Conservation (phyloP, 1,284 basidiomycete genomes). For the Ustilago shanxiensis region DNA sequence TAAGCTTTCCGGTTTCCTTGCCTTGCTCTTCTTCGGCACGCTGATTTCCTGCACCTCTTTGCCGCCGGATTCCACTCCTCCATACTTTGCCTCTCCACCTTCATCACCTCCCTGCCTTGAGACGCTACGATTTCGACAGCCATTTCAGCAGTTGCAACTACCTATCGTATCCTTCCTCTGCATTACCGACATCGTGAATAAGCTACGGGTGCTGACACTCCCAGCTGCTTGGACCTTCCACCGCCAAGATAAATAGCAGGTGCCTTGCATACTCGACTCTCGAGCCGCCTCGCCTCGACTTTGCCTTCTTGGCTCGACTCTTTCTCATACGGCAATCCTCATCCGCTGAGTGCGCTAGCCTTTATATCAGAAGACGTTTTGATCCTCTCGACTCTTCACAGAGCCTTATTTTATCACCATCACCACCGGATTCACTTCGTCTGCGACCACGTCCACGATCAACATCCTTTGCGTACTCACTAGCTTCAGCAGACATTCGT, state of each 20-base stretch:
- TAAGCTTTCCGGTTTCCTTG: too few species aligned
- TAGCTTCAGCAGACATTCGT: neutral
- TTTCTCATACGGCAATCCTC: neutral
- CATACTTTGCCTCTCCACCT: neutral
- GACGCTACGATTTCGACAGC: neutral
- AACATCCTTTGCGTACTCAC: too few species aligned
- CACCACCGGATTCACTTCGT: neutral
- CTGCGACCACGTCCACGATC: neutral
- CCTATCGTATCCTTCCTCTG: neutral
- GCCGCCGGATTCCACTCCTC: neutral
- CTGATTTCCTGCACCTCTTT: neutral
- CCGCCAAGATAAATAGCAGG: neutral
- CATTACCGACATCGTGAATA: neutral
- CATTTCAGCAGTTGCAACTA: neutral
- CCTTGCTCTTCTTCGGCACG: neutral
- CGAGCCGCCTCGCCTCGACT: neutral
- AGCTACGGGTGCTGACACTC: neutral
- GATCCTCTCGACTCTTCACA: too few species aligned
- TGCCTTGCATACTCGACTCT: neutral
- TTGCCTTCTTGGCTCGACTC: conserved; percentile 2
- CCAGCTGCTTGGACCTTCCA: neutral
- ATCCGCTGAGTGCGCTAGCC: neutral
- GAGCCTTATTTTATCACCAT: too few species aligned
- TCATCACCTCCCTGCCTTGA: neutral
- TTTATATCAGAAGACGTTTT: too few species aligned